Evolutionary conservation across 257 asterid genomes (phyloP).

Genomic region (Solanum bukasovii): DNA sequence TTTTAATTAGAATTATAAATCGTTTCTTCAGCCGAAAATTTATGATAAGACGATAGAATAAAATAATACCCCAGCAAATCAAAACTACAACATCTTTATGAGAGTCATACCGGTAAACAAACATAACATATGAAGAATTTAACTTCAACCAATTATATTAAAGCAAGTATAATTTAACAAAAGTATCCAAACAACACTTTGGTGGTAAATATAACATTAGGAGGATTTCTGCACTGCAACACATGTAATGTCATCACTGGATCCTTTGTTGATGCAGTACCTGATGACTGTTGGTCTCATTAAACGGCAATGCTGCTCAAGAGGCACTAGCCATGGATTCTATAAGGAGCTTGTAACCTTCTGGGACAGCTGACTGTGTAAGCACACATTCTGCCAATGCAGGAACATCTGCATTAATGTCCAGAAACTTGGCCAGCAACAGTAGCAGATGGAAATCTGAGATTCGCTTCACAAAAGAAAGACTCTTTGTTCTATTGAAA

Average conservation of each 20-base stretch:
- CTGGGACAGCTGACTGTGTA: conserved; percentile 57
- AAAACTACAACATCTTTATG: background rate
- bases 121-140: background rate
- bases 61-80: background rate
- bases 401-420: conserved; percentile 73
- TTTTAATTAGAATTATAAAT: background rate
- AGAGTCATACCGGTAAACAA: background rate
- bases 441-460: conserved; percentile 90
- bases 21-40: background rate
- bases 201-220: background rate
- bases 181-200: background rate
- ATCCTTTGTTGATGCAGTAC: background rate
- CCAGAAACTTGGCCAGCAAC: conserved; percentile 57
- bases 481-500: conserved; percentile 56
- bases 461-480: conserved; percentile 69
- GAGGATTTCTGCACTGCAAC: background rate
- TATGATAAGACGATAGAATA: background rate
- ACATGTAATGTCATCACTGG: background rate
- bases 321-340: conserved; percentile 68
- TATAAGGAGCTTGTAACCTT: conserved; percentile 82
- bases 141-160: background rate
- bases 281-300: background rate
- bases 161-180: background rate
- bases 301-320: background rate
- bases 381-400: conserved; percentile 67